Percentiles rank a stretch among this genome's conserved stretches.
phyloP scores from a whole-genome alignment of 2,329 filamentous ascomycete species.

The Leptographium galeiforme region DNA sequence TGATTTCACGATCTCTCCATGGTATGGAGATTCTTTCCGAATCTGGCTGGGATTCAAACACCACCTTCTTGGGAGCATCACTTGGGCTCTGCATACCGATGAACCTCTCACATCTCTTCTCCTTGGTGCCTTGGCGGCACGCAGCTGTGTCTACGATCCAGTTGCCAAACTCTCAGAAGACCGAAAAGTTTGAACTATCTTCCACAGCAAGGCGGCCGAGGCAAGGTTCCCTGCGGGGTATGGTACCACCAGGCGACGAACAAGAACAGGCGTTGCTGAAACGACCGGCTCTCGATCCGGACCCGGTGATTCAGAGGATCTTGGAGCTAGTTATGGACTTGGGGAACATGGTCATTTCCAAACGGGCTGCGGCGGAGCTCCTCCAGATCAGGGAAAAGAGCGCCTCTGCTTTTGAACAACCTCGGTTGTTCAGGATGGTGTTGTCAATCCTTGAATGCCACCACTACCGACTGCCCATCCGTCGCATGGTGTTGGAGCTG shows the following conservation, averaged over 20 bases:
- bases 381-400: constrained; percentile 65
- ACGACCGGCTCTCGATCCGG: constrained; percentile 24
- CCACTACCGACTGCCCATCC: constrained; percentile 75
- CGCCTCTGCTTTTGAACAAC: constrained; percentile 60
- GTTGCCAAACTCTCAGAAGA: constrained; percentile 39
- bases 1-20: constrained; percentile 84
- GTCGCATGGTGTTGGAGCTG: constrained; percentile 82
- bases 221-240: constrained; percentile 21
- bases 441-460: constrained; percentile 78
- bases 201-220: constrained; percentile 25
- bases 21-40: constrained; percentile 84
- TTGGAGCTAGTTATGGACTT: constrained; percentile 76
- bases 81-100: constrained; percentile 79
- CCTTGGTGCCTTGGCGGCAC: constrained; percentile 48
- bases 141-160: constrained; percentile 32
- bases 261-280: constrained; percentile 9
- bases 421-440: constrained; percentile 69
- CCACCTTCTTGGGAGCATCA: constrained; percentile 68
- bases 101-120: constrained; percentile 66
- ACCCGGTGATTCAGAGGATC: constrained; percentile 56
- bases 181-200: constrained; percentile 31
- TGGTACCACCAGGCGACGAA: constrained; percentile 11
- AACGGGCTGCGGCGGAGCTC: constrained; percentile 72
- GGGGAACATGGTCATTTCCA: constrained; percentile 85
- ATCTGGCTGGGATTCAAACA: constrained; percentile 84